phyloP scores from a whole-genome alignment of 805 yeast genomes.

The Lipomyces spencermartinsiae region DNA sequence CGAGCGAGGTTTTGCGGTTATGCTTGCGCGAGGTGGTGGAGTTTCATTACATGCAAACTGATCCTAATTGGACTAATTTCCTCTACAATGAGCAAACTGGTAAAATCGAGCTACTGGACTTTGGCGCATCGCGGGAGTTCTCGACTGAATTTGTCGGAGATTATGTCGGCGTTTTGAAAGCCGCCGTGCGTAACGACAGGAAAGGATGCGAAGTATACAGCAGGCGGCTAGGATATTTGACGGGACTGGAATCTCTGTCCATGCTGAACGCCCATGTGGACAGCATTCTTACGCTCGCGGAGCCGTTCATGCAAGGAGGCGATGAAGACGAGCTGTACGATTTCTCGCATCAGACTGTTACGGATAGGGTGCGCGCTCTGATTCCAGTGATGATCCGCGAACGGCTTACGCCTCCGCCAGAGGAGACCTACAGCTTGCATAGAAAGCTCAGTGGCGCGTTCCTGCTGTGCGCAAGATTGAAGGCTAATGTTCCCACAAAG shows the following conservation, averaged over 20 bases:
- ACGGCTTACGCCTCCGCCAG: constrained; percentile 96
- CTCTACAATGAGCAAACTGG: constrained; percentile 73
- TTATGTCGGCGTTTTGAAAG: constrained; percentile 74
- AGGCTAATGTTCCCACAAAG: constrained; percentile 82
- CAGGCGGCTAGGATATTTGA: constrained; percentile 78
- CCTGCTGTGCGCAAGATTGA: constrained; percentile 81
- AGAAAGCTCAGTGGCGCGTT: constrained; percentile 95
- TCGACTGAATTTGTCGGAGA: constrained; percentile 67
- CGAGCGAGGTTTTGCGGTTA: constrained; percentile 82
- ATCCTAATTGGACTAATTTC: constrained; percentile 99
- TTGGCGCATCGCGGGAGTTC: constrained; percentile 92
- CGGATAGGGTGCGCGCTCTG: constrained; percentile 88
- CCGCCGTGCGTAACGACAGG: constrained; percentile 74
- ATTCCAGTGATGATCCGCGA: constrained; percentile 89
- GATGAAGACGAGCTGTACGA: constrained; percentile 61
- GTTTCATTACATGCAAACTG: constrained; percentile 95
- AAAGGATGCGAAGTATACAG: constrained; percentile 69
- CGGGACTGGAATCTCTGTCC: constrained; percentile 81
- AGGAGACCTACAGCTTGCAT: constrained; percentile 96
- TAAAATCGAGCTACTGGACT: constrained; percentile 85
- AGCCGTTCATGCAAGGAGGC: constrained; percentile 74
- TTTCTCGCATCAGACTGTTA: constrained; percentile 85
- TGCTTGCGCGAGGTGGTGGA: constrained; percentile 84
- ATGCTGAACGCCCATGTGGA: constrained; percentile 95
- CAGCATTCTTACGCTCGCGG: constrained; percentile 88